Conservation (phyloP, 2,329 filamentous ascomycete species). For the Mycosphaerella arachidis region DNA sequence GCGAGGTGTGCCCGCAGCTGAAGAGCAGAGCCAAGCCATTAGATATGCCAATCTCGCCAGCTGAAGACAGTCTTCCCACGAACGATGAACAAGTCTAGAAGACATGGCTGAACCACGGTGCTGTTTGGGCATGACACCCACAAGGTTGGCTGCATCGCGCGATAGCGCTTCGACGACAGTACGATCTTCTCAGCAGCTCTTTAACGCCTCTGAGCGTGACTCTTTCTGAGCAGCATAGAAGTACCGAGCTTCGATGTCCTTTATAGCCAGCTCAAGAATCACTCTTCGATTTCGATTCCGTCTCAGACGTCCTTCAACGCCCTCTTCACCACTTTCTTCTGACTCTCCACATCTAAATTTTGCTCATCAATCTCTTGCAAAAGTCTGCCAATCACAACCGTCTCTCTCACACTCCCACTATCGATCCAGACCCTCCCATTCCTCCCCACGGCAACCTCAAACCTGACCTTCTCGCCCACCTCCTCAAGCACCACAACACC, state of each 20-base stretch:
- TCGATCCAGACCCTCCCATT: constrained; percentile 93
- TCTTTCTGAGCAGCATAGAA: background rate
- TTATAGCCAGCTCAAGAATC: background rate
- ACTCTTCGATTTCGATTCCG: background rate
- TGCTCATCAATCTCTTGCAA: constrained; percentile 72
- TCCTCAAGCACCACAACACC: constrained; percentile 72
- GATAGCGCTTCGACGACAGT: background rate
- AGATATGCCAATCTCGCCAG: background rate
- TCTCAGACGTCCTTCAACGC: constrained; percentile 54
- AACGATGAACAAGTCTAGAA: background rate
- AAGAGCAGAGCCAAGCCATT: background rate
- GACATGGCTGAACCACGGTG: background rate
- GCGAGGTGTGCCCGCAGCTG: background rate
- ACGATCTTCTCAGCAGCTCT: background rate
- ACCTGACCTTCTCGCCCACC: constrained; percentile 74
- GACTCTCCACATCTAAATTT: constrained; percentile 58
- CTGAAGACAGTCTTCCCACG: background rate
- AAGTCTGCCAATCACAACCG: constrained; percentile 73
- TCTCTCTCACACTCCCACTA: constrained; percentile 66
- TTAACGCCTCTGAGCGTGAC: background rate
- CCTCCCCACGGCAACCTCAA: constrained; percentile 88
- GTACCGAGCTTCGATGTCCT: background rate
- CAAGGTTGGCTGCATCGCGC: background rate
- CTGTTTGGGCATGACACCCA: background rate
- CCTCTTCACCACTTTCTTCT: constrained; percentile 66